Percentiles rank a stretch among this genome's conserved stretches.
These are phyloP conservation scores for Periconia sp. DNA, from an alignment of 2,329 filamentous ascomycete genomes.

Conservation along the genomic window DNA sequence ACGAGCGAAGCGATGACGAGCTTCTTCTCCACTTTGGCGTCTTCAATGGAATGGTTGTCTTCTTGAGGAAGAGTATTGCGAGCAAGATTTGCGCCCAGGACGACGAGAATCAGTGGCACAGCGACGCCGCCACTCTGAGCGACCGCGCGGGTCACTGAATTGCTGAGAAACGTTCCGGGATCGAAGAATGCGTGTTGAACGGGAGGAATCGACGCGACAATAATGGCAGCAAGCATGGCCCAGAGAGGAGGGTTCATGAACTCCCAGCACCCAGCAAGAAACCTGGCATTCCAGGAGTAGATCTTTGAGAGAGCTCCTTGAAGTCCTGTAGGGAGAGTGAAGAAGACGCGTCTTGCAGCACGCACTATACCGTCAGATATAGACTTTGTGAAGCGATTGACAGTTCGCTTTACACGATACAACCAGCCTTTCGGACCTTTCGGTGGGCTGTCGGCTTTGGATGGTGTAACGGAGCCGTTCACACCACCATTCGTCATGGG, in stretches of 20 bases:
- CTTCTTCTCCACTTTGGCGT: constrained; percentile 71
- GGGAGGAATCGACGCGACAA: constrained; percentile 84
- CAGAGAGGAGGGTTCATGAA: constrained; percentile 99
- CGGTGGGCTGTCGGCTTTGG: constrained; percentile 30
- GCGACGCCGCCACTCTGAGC: constrained; percentile 86
- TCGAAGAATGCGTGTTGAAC: constrained; percentile 88
- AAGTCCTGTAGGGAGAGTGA: constrained; percentile 57
- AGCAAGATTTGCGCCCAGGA: constrained; percentile 91
- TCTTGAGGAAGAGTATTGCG: constrained; percentile 82
- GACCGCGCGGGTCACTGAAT: constrained; percentile 89
- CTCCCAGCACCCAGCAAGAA: constrained; percentile 75
- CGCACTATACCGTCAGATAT: constrained; percentile 35
- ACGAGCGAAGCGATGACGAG: constrained; percentile 85
- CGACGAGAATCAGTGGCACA: constrained; percentile 92
- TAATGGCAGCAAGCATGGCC: constrained; percentile 92
- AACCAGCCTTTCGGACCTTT: constrained; percentile 42
- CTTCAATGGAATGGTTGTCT: constrained; percentile 70
- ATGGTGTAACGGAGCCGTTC: constrained; percentile 59
- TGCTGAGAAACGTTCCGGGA: constrained; percentile 86
- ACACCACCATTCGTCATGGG: constrained; percentile 40
- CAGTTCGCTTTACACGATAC: constrained; percentile 31
- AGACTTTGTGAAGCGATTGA: constrained; percentile 26
- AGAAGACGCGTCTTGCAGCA: constrained; percentile 50
- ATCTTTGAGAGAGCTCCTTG: constrained; percentile 58
- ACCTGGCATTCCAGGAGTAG: constrained; percentile 53